Base-by-base conservation (phyloP, 306 rosid species). In the Malus fusca region DNA sequence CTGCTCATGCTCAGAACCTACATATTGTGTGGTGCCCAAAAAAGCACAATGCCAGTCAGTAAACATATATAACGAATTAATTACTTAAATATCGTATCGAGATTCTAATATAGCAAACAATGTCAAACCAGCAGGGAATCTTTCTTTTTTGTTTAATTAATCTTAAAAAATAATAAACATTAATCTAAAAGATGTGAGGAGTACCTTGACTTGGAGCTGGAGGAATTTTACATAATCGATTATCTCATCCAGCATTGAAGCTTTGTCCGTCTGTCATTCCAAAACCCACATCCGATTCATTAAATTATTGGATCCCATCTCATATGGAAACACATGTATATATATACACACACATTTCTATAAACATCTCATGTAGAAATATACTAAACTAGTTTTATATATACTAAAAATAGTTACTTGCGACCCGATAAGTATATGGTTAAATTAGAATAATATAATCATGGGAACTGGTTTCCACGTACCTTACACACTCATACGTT, bases 1-100 rank as follows among this genome's bases (percentile, higher is more conserved):
- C 99, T 85, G 86, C 99, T 96, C 99, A 96, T 92, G 90, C 99
- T 96, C 77, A 96, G 88, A 77, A 96, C 99, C 99, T 96, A 7
- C 70, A 66, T 3, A 31, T 58, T 22, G 78, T 46, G 66, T 2
- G 43, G 68, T 58, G 25, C 40, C 21, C 66, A 42, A 22, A n/a
- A 10, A 8, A 9, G 53, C 53, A 25, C 66, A 60, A 62, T 26
- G 10, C 40, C 19, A 14, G 10, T 13, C 35, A 62, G 18, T 9
- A 42, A 42, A 5, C 10, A 59, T 71, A 28, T 65, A 3, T 63
- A 60, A 19, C 55, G 31, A 17, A 75, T 23, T 35, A 48, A 22
- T 56, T 75, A 52, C 44, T 33, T 48, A 12, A 82, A 23, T 4
- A 55, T 74, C 58, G 18, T 48, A 48, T 48, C 8, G 8, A 71